Conservation (phyloP, 2,329 filamentous ascomycete genomes). For the Scolecobasidium constrictum region DNA sequence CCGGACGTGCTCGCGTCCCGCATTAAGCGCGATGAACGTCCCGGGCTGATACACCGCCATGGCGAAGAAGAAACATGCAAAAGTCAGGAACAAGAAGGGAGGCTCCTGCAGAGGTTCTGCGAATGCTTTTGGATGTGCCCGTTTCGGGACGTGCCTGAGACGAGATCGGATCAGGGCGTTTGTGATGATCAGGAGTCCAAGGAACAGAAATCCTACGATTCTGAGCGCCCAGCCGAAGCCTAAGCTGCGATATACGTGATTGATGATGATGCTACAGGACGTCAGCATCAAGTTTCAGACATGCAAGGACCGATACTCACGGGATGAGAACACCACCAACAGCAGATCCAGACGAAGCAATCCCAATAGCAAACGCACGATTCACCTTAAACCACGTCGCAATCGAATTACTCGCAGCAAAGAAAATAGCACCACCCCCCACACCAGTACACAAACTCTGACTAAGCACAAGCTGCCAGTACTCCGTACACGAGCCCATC, state of each 20-base stretch:
- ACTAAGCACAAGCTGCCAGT: slow-evolving; percentile 44
- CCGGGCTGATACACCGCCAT: slow-evolving; percentile 54
- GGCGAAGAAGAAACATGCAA: slow-evolving; percentile 38
- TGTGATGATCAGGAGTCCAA: slow-evolving; percentile 29
- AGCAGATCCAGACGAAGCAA: slow-evolving; percentile 60
- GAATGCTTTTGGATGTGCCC: background rate
- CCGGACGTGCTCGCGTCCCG: background rate
- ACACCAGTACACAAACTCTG: slow-evolving; percentile 44
- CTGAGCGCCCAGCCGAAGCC: slow-evolving; percentile 38
- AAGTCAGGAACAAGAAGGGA: slow-evolving; percentile 30
- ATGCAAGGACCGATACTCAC: too few relatives aligned
- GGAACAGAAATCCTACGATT: slow-evolving; percentile 35
- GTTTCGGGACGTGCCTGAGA: slow-evolving; percentile 14
- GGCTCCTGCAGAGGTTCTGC: slow-evolving; percentile 15
- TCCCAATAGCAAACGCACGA: slow-evolving; percentile 69
- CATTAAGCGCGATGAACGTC: slow-evolving; percentile 68
- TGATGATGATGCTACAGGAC: slow-evolving; percentile 35
- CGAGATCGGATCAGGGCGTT: slow-evolving; percentile 27
- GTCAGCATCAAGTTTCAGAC: too few relatives aligned
- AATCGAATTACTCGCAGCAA: slow-evolving; percentile 52
- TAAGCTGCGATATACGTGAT: slow-evolving; percentile 30
- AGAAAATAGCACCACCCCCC: slow-evolving; percentile 39
- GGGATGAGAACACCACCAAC: slow-evolving; percentile 38
- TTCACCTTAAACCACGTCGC: slow-evolving; percentile 72
- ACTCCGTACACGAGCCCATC: slow-evolving; percentile 51